A percentile compares a stretch with the other conserved stretches of the same genome.
Conservation (phyloP, 1,284 basidiomycete species). For the Puccinia horiana region DNA sequence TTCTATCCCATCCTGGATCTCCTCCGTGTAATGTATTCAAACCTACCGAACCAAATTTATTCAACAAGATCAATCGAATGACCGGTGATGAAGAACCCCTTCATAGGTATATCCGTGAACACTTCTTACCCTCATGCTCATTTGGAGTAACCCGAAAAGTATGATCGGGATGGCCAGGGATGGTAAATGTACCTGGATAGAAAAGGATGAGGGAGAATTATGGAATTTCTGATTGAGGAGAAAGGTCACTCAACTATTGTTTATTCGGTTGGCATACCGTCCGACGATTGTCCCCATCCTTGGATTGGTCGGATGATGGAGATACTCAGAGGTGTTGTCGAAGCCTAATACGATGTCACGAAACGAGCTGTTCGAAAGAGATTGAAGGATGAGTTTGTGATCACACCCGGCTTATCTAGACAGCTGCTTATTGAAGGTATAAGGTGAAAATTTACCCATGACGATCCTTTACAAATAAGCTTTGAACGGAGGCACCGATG, state of each 20-base stretch:
- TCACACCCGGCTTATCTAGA: too few species aligned
- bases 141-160: slow-evolving; percentile 50
- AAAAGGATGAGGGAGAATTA: slow-evolving; percentile 11
- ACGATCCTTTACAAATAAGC: slow-evolving; percentile 43
- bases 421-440: not conserved
- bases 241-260: slow-evolving; percentile 27
- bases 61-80: not conserved
- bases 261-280: slow-evolving; percentile 52
- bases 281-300: slow-evolving; percentile 54
- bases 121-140: slow-evolving; percentile 41
- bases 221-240: slow-evolving; percentile 51
- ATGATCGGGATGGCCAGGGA: slow-evolving; percentile 23
- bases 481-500: slow-evolving; percentile 41
- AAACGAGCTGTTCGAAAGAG: slow-evolving; percentile 15
- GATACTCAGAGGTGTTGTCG: slow-evolving; percentile 57
- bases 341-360: slow-evolving; percentile 53
- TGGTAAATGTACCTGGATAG: slow-evolving; percentile 49
- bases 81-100: not conserved
- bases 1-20: slow-evolving; percentile 44
- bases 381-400: not conserved
- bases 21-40: slow-evolving; percentile 45
- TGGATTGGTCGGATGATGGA: slow-evolving; percentile 55
- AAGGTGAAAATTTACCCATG: slow-evolving; percentile 28
- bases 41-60: not conserved
- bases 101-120: not conserved